Percentiles rank a stretch among this genome's conserved stretches.
phyloP scores from a whole-genome alignment of 495 filamentous ascomycete species.

The Xylaria bambusicola region DNA sequence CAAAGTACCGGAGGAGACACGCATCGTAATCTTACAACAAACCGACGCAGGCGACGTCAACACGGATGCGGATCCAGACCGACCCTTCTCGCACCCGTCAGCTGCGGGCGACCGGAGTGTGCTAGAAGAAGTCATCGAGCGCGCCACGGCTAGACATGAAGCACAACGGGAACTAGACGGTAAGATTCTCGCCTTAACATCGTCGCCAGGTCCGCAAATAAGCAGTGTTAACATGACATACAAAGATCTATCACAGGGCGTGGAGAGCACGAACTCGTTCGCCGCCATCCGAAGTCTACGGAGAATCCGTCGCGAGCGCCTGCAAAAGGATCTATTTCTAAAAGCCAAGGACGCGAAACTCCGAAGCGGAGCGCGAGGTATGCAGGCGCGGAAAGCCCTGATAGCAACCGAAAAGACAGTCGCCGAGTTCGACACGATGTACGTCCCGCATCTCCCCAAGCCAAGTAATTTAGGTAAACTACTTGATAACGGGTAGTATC shows the following conservation, averaged over 20 bases:
- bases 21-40: conserved; percentile 73
- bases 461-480: too few relatives aligned
- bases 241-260: conserved; percentile 38
- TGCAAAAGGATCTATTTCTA: conserved; percentile 63
- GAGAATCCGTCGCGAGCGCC: conserved; percentile 58
- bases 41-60: conserved; percentile 41
- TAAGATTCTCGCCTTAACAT: too few relatives aligned
- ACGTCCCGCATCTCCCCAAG: too few relatives aligned
- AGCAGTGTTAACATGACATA: conserved; percentile 42
- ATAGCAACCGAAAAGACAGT: conserved; percentile 64
- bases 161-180: conserved; percentile 58
- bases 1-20: conserved; percentile 60
- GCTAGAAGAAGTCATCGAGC: conserved; percentile 67
- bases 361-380: conserved; percentile 70
- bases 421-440: conserved; percentile 56
- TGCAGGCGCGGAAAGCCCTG: conserved; percentile 71
- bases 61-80: conserved; percentile 23
- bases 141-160: conserved; percentile 62
- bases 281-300: conserved; percentile 61
- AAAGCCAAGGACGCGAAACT: conserved; percentile 71
- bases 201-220: too few relatives aligned
- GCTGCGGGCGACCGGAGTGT: conserved; percentile 44
- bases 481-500: too few relatives aligned
- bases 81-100: background rate
- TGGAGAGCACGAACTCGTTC: conserved; percentile 49